These are phyloP conservation scores for Gossypium turneri DNA, from an alignment of 345 rosid genomes.

Conservation along the genomic window DNA sequence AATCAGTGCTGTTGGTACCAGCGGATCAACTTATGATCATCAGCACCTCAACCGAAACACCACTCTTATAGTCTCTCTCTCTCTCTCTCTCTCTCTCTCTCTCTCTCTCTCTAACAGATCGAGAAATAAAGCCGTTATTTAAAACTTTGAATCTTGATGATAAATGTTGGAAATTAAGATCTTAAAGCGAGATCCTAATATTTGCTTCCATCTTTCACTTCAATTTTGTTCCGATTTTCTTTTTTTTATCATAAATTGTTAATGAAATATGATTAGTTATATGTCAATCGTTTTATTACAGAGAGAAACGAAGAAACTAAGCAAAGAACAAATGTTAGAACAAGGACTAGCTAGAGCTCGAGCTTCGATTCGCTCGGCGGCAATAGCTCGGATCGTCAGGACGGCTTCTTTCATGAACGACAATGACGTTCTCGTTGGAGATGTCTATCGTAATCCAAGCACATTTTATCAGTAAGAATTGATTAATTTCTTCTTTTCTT, in stretches of 20 bases:
- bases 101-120: neutral
- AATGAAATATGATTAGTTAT: neutral
- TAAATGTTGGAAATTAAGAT: neutral
- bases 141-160: neutral
- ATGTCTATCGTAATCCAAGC: constrained; percentile 50
- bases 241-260: neutral
- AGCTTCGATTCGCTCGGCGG: constrained; percentile 52
- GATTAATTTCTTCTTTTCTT: neutral
- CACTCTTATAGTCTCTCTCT: constrained; percentile 11
- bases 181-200: neutral
- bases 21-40: constrained; percentile 13
- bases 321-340: constrained; percentile 37
- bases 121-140: neutral
- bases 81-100: neutral
- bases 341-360: constrained; percentile 62
- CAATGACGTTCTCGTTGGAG: constrained; percentile 19
- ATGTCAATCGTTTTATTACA: constrained; percentile 5
- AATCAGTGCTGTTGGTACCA: constrained; percentile 27
- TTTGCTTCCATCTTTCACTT: neutral
- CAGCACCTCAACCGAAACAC: constrained; percentile 15
- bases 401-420: constrained; percentile 21
- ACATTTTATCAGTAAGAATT: constrained; percentile 58
- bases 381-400: constrained; percentile 23
- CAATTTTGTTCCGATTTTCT: neutral
- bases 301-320: constrained; percentile 37